Conservation (phyloP, 108 stramenopile species). For the Cyclostephanos invisitatus region DNA sequence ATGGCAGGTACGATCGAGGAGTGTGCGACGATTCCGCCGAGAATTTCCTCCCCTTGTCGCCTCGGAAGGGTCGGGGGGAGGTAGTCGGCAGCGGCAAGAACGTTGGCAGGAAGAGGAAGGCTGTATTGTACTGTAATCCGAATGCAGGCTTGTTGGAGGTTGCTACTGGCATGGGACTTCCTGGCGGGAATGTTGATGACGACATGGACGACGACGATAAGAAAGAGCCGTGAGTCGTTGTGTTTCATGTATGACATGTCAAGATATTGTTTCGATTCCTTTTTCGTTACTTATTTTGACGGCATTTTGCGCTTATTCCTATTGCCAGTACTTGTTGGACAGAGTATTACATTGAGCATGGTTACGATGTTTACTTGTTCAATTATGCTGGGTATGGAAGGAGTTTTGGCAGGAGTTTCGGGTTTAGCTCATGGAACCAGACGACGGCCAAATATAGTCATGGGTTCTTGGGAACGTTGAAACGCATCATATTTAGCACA, state of each 20-base stretch:
- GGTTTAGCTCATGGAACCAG: slow-evolving; percentile 31
- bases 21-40: background rate
- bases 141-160: slow-evolving; percentile 88
- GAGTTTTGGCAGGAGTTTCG: slow-evolving; percentile 80
- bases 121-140: slow-evolving; percentile 89
- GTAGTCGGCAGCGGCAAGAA: background rate
- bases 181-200: slow-evolving; percentile 68
- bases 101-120: slow-evolving; percentile 41
- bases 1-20: slow-evolving; percentile 2
- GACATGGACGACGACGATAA: slow-evolving; percentile 22
- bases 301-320: background rate
- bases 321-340: slow-evolving; percentile 62
- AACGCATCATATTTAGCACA: slow-evolving; percentile 51
- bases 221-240: slow-evolving; percentile 23
- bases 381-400: slow-evolving; percentile 81
- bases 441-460: slow-evolving; percentile 29
- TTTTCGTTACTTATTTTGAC: background rate
- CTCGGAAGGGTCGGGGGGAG: slow-evolving; percentile 31
- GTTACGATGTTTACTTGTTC: slow-evolving; percentile 84
- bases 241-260: background rate
- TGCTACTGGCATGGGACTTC: slow-evolving; percentile 81
- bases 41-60: slow-evolving; percentile 32
- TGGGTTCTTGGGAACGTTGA: slow-evolving; percentile 52
- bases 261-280: background rate
- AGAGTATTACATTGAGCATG: slow-evolving; percentile 73